Percentiles rank a stretch among this genome's conserved stretches.
These are phyloP conservation scores for Clonostachys byssicola DNA, from an alignment of 2,329 filamentous ascomycete genomes.

Conservation along the genomic window DNA sequence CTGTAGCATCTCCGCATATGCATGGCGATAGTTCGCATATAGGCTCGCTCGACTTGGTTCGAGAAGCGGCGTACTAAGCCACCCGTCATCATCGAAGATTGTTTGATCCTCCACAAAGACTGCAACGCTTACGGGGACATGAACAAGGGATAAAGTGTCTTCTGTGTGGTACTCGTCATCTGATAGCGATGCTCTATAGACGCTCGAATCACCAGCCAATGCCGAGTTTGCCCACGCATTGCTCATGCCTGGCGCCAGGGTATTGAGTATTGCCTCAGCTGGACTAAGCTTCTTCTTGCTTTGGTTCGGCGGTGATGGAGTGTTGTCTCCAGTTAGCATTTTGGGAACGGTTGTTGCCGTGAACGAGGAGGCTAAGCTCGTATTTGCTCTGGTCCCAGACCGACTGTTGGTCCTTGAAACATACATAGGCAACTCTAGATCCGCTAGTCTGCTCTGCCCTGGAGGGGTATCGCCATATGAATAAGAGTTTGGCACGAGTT, in stretches of 20 bases:
- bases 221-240: slow-evolving; percentile 1
- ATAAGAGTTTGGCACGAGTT: slow-evolving; percentile 52
- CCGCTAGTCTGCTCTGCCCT: slow-evolving; percentile 7
- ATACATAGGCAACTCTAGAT: background rate
- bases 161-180: slow-evolving; percentile 43
- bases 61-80: slow-evolving; percentile 55
- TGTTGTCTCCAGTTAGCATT: slow-evolving; percentile 28
- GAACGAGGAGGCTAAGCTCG: slow-evolving; percentile 50
- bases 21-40: slow-evolving; percentile 58
- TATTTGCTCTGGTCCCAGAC: slow-evolving; percentile 1
- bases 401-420: background rate
- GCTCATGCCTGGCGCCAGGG: slow-evolving; percentile 39
- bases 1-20: slow-evolving; percentile 66
- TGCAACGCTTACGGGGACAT: slow-evolving; percentile 46
- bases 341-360: slow-evolving; percentile 46
- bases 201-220: slow-evolving; percentile 45
- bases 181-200: slow-evolving; percentile 45
- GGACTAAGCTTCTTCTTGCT: slow-evolving; percentile 54
- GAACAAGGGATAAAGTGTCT: slow-evolving; percentile 25
- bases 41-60: slow-evolving; percentile 41
- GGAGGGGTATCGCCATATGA: slow-evolving; percentile 61
- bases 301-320: slow-evolving; percentile 38
- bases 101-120: slow-evolving; percentile 57
- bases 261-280: slow-evolving; percentile 55
- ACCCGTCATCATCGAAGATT: slow-evolving; percentile 67